Conservation (phyloP, 441 rosid species). For the Brassica balearica region DNA sequence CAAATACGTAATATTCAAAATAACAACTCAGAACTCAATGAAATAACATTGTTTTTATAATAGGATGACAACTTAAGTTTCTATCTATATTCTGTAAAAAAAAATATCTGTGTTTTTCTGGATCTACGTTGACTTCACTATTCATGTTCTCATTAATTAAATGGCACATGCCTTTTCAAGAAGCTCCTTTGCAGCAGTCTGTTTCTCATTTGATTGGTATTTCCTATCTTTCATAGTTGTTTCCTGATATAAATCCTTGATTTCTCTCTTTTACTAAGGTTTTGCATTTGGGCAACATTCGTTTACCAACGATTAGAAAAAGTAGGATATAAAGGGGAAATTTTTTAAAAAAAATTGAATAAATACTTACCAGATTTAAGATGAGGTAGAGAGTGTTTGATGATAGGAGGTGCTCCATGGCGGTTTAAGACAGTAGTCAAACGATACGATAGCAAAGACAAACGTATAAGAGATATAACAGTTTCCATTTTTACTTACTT, state of each 20-base stretch:
- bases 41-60: neutral
- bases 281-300: no score
- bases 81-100: neutral
- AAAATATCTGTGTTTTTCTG: neutral
- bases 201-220: no score
- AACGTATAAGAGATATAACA: neutral
- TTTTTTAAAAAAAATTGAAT: no score
- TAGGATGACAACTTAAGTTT: neutral
- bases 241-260: no score
- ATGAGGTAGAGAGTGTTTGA: neutral
- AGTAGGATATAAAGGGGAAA: no score
- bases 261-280: no score
- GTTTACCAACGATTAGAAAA: no score
- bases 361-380: no score
- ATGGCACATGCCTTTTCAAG: no score
- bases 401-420: neutral
- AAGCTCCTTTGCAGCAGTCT: no score
- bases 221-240: no score
- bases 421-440: neutral
- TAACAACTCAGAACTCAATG: neutral
- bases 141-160: neutral
- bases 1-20: neutral
- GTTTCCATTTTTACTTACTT: neutral
- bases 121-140: neutral
- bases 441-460: neutral